Evolutionary conservation across 2,329 filamentous ascomycete species (phyloP).

Genomic region (Colletotrichum tabaci): DNA sequence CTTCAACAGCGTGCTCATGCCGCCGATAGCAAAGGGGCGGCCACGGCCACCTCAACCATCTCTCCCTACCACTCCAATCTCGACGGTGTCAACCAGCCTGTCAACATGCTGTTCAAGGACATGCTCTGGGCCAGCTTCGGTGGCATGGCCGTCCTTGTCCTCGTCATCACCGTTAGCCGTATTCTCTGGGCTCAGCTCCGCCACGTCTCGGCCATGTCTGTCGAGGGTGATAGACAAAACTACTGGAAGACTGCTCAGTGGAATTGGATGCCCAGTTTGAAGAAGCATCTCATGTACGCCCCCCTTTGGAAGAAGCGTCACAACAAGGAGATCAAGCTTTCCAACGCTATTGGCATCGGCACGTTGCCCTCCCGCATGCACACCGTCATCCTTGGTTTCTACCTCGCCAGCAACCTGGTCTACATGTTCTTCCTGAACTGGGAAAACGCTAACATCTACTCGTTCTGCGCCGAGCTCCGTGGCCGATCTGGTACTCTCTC

Average conservation of each 20-base stretch:
- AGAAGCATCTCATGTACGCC: slow-evolving; percentile 75
- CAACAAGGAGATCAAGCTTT: slow-evolving; percentile 76
- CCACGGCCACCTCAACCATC: slow-evolving; percentile 61
- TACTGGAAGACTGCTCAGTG: slow-evolving; percentile 74
- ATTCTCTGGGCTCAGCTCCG: slow-evolving; percentile 70
- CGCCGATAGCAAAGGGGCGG: slow-evolving; percentile 46
- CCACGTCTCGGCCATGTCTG: slow-evolving; percentile 72
- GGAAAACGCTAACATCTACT: slow-evolving; percentile 68
- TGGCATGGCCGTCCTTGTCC: slow-evolving; percentile 66
- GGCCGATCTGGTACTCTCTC: slow-evolving; percentile 87
- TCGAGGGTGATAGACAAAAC: slow-evolving; percentile 64
- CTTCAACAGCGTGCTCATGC: slow-evolving; percentile 48
- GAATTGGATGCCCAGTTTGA: slow-evolving; percentile 73
- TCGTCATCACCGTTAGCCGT: slow-evolving; percentile 68
- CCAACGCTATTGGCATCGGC: slow-evolving; percentile 71
- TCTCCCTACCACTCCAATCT: slow-evolving; percentile 70
- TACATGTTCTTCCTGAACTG: slow-evolving; percentile 77
- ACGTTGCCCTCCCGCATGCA: slow-evolving; percentile 78
- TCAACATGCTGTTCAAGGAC: slow-evolving; percentile 71
- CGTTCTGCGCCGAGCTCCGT: slow-evolving; percentile 84
- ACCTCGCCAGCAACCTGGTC: slow-evolving; percentile 72
- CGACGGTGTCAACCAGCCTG: slow-evolving; percentile 72
- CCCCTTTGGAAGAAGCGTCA: slow-evolving; percentile 76
- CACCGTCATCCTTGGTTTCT: slow-evolving; percentile 68
- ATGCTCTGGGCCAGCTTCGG: slow-evolving; percentile 74